Conservation (phyloP, 306 rosid species). For the Quercus glauca region DNA sequence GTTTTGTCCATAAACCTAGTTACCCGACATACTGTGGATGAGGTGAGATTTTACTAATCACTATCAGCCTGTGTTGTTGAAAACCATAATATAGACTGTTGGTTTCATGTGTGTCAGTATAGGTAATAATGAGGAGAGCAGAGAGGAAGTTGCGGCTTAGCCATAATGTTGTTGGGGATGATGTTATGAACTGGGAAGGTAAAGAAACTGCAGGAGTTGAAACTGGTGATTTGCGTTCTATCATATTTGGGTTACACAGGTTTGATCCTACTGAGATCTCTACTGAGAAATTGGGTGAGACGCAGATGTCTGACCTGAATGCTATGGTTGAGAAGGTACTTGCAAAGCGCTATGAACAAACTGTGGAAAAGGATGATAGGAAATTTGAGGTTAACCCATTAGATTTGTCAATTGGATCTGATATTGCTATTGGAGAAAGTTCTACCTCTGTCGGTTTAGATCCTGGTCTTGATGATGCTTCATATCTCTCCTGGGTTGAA, state of each 20-base stretch:
- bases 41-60: slow-evolving; percentile 46
- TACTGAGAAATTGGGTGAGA: slow-evolving; percentile 37
- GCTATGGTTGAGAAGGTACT: slow-evolving; percentile 70
- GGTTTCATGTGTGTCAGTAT: slow-evolving; percentile 24
- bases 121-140: slow-evolving; percentile 94
- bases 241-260: slow-evolving; percentile 69
- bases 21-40: slow-evolving; percentile 72
- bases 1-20: slow-evolving; percentile 76
- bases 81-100: slow-evolving; percentile 13
- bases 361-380: slow-evolving; percentile 46
- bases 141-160: slow-evolving; percentile 83
- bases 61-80: slow-evolving; percentile 1
- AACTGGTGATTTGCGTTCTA: slow-evolving; percentile 68
- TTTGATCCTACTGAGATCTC: slow-evolving; percentile 55
- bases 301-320: slow-evolving; percentile 48
- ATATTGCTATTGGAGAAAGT: slow-evolving; percentile 33
- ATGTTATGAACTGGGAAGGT: slow-evolving; percentile 41
- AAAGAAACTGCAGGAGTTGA: slow-evolving; percentile 49
- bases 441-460: slow-evolving; percentile 36
- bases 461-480: slow-evolving; percentile 68
- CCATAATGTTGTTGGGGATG: slow-evolving; percentile 71
- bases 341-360: slow-evolving; percentile 47
- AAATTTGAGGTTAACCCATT: slow-evolving; percentile 67
- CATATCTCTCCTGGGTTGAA: slow-evolving; percentile 85
- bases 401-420: slow-evolving; percentile 36